Base-by-base conservation (phyloP, 805 yeast genomes). In the Saccharomycopsis sp. region DNA sequence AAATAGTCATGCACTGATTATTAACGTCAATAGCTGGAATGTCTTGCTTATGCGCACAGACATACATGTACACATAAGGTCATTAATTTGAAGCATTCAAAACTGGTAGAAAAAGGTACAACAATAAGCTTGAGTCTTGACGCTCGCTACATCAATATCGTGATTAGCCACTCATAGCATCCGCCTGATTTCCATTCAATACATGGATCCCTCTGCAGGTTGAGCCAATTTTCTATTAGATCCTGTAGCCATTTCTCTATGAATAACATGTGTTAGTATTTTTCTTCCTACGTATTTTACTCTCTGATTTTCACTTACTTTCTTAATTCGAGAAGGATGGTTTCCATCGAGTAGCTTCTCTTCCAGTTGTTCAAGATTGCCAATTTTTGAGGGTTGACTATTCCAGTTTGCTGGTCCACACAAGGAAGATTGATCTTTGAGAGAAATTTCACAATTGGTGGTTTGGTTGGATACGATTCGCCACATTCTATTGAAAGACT, bases 361-460 rank as follows among this genome's bases (percentile, higher is more conserved):
- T 87, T 90, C 99, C 99, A 94, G 64, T 81, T 78, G 57, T 80
- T 79, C 70, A 94, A 79, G 15, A 85, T 83, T 46, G 84, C 84
- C 64, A 94, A 84, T 62, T 77, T 77, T 8, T 71, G 61, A 9
- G 78, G 67, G 24, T 78, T 74, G 1, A 87, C 82, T 57, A 70
- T 75, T 50, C 85, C 99, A 67, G 73, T 79, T 50, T 68, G 64
- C 34, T 66, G 75, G 69, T 87, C 86, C n/a, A 94, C 97, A 67
- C 96, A 91, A 0, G 97, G 97, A 58, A 94, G 77, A 70, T 92
- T 94, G 64, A 94, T 82, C 75, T 85, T 87, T 44, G 96, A 86
- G 18, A 87, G 75, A 68, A 94, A 94, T 63, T 75, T 79, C 50
- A 94, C 92, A 47, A 71, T 69, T 15, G 99, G 99, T 2, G 99